phyloP scores from a whole-genome alignment of 805 yeast genomes.

The Candida golubevii region DNA sequence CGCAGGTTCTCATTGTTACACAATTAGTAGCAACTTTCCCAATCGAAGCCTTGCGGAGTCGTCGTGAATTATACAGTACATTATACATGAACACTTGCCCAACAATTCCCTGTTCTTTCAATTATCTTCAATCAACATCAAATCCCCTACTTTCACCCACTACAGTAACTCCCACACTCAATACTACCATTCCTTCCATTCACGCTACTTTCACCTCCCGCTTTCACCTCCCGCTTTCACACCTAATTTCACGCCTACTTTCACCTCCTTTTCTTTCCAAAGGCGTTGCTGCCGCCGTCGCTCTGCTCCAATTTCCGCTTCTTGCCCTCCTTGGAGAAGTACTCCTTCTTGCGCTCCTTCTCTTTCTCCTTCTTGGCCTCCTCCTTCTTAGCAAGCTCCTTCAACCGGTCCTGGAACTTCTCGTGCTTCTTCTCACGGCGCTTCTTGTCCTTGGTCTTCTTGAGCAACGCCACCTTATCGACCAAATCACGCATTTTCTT shows the following conservation, averaged over 20 bases:
- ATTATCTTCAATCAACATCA: no score
- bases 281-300: conserved; percentile 25
- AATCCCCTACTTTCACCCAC: background rate
- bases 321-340: conserved; percentile 66
- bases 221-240: background rate
- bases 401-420: conserved; percentile 69
- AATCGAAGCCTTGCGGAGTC: no score
- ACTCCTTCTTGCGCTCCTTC: conserved; percentile 82
- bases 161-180: background rate
- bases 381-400: conserved; percentile 70
- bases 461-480: conserved; percentile 79
- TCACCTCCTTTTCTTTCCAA: conserved; percentile 28
- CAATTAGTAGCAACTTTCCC: no score
- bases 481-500: conserved; percentile 87
- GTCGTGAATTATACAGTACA: no score
- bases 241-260: no score
- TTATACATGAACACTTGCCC: no score
- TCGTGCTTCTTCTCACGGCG: conserved; percentile 67
- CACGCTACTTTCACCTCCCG: background rate
- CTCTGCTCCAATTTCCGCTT: conserved; percentile 45
- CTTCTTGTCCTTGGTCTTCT: conserved; percentile 81
- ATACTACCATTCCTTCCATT: background rate
- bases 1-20: no score
- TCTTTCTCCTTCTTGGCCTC: conserved; percentile 70
- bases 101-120: no score